Evolutionary conservation across 1,284 basidiomycete species (phyloP), one percentile per base, ranked within the genome.

Genomic region (Ustilago crameri): DNA sequence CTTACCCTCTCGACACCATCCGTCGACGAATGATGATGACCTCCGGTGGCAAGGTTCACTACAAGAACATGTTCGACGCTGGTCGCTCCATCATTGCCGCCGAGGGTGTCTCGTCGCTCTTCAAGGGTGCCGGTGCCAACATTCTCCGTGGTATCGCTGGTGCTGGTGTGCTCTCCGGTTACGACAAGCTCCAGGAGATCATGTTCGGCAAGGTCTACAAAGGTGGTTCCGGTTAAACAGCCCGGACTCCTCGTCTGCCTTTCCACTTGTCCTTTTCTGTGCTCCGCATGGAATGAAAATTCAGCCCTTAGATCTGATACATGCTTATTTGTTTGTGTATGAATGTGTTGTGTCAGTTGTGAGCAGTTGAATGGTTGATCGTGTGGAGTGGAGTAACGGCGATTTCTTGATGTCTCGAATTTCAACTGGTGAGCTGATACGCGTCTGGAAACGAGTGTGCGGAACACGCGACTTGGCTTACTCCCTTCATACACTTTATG

Each of bases 141-240:
- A 94, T 95, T 79, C 92, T 96, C 82, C 93, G 93, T 91, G 93
- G 94, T 90, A 91, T 95, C 84, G 94, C 93, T 82, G 94, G 93
- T 87, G 93, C 94, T 86, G 93, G 93, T 93, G 94, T 95, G 75
- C 86, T 96, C 82, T 93, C 93, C 41, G 87, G 95, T 62, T 82
- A 82, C 81, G 81, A 95, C 89, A 91, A 94, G 87, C 89, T 95
- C 84, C 93, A 95, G 86, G 81, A 84, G 78, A 59, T 85, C 75
- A 73, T 85, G 73, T 84, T 84, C 82, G 84, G 84, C 74, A 84
- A 84, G 79, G 80, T 81, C 65, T 82, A 82, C 80, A 79, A 78
- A 74, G 68, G 68, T 61, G 68, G 68, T 41, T 71, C 68, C 51
- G 68, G 68, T 62, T 71, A 71, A 71, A 55, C 58, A 55, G 58